Percentiles rank a stretch among this genome's conserved stretches.
phyloP scores from a whole-genome alignment of 1,139 yeast genomes.

The Lodderomyces pseudojiufengensis region DNA sequence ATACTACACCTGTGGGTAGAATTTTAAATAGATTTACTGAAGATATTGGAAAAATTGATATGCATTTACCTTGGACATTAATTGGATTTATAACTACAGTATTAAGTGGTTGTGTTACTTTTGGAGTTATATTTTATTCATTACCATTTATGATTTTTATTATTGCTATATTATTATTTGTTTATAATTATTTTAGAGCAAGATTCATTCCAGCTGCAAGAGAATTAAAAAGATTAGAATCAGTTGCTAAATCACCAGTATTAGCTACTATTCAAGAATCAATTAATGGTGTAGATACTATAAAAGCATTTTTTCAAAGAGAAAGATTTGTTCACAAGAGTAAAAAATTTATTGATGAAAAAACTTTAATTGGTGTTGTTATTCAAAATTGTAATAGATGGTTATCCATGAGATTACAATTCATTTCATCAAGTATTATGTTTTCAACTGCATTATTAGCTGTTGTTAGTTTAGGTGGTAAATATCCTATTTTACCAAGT shows the following conservation, averaged over 20 bases:
- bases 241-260: slow-evolving; percentile 48
- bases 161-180: slow-evolving; percentile 21
- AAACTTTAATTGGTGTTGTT: slow-evolving; percentile 43
- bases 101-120: slow-evolving; percentile 21
- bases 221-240: slow-evolving; percentile 30
- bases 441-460: slow-evolving; percentile 24
- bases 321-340: slow-evolving; percentile 53
- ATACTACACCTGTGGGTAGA: slow-evolving; percentile 42
- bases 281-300: slow-evolving; percentile 56
- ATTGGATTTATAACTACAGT: slow-evolving; percentile 22
- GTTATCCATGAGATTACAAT: slow-evolving; percentile 33
- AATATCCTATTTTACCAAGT: slow-evolving; percentile 22
- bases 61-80: slow-evolving; percentile 30
- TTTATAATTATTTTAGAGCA: slow-evolving; percentile 27
- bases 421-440: slow-evolving; percentile 26
- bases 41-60: slow-evolving; percentile 34
- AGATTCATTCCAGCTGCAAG: slow-evolving; percentile 31
- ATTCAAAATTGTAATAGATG: slow-evolving; percentile 30
- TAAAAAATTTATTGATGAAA: slow-evolving; percentile 54
- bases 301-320: slow-evolving; percentile 52
- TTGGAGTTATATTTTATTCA: slow-evolving; percentile 42
- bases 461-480: slow-evolving; percentile 20
- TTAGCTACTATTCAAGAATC: slow-evolving; percentile 64
- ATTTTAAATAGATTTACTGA: slow-evolving; percentile 40
- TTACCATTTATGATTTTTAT: slow-evolving; percentile 19